Evolutionary conservation across 83 land plant species (phyloP).

Genomic region (Picea mariana): DNA sequence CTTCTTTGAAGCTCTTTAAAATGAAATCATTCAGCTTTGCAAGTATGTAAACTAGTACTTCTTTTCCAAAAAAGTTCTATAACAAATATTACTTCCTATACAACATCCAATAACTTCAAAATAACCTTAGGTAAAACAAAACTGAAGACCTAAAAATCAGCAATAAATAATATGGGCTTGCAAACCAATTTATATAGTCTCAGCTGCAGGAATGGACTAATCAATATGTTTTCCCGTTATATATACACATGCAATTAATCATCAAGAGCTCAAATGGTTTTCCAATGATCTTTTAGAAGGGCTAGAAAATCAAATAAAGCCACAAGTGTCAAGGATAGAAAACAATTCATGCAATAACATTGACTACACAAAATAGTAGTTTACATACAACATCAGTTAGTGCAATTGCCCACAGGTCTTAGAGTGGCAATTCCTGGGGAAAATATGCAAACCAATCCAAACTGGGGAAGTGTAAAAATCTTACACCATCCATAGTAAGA

Average conservation of each 20-base stretch:
- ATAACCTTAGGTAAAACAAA: neutral
- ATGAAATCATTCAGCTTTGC: neutral
- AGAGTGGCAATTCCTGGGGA: no score
- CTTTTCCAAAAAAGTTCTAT: neutral
- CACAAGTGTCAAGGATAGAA: no score
- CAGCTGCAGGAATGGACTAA: neutral
- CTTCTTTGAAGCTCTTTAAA: neutral
- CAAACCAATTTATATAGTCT: neutral
- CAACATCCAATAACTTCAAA: neutral
- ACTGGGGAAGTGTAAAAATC: neutral
- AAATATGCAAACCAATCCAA: neutral
- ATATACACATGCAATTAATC: neutral
- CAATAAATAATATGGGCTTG: neutral
- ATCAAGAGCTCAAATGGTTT: neutral
- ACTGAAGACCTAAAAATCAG: neutral
- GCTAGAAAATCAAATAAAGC: neutral
- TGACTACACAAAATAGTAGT: constrained; percentile 1
- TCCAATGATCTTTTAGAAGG: neutral
- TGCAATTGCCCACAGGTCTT: neutral
- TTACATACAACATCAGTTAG: neutral
- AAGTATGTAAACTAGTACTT: neutral
- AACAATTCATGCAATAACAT: neutral
- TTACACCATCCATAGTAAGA: constrained; percentile 84
- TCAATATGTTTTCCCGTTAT: neutral
- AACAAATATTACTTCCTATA: neutral